Evolutionary conservation across 352 stramenopile species (phyloP).

Genomic region (Phytophthora meadii): DNA sequence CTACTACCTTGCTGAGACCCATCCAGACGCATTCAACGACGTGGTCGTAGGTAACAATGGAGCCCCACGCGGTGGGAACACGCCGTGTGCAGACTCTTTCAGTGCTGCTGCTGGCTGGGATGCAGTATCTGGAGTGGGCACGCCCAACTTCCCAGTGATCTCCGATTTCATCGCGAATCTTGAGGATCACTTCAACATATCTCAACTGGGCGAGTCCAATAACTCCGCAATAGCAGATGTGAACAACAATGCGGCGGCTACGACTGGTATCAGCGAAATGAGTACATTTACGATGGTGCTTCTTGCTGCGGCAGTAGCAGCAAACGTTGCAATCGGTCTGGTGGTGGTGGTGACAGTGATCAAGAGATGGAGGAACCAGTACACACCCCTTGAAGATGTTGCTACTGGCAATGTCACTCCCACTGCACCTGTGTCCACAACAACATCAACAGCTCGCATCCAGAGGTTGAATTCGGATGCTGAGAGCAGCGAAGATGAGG

Average conservation of each 20-base stretch:
- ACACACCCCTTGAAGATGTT: conserved; percentile 50
- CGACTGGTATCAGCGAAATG: conserved; percentile 16
- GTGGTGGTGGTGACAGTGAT: conserved; percentile 46
- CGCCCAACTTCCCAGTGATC: conserved; percentile 83
- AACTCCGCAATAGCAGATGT: conserved; percentile 11
- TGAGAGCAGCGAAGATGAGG: conserved; percentile 33
- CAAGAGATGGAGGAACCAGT: conserved; percentile 69
- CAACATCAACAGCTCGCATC: conserved; percentile 12
- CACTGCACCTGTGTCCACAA: conserved; percentile 20
- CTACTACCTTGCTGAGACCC: conserved; percentile 73
- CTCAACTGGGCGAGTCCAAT: conserved; percentile 21
- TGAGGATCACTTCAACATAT: conserved; percentile 61
- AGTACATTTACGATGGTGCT: conserved; percentile 52
- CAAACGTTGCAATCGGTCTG: conserved; percentile 41
- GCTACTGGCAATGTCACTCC: conserved; percentile 16
- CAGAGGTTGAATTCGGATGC: conserved; percentile 32
- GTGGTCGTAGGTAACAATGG: conserved; percentile 88
- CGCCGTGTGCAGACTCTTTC: conserved; percentile 83
- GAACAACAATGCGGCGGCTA: conserved; percentile 18
- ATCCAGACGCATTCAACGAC: conserved; percentile 82
- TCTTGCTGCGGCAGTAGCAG: conserved; percentile 36
- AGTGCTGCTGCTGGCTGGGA: conserved; percentile 89
- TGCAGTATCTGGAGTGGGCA: conserved; percentile 85
- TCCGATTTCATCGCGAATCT: conserved; percentile 57
- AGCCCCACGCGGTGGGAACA: conserved; percentile 44